A percentile compares a stretch with the other conserved stretches of the same genome.
Evolutionary conservation across 768 basidiomycete species (phyloP).

Genomic region (Tricholoma furcatifolium): DNA sequence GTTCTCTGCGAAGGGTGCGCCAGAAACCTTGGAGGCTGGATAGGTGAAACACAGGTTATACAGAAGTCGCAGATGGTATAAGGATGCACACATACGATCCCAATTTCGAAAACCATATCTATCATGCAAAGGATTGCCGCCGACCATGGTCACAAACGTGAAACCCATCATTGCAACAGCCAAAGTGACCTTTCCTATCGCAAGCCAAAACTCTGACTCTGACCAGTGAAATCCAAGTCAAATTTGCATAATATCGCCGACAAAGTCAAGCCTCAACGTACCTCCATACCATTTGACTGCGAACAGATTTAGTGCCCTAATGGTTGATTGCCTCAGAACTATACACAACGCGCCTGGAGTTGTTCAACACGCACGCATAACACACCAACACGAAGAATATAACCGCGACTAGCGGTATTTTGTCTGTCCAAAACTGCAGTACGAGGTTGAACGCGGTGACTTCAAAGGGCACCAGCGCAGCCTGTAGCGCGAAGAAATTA

Average conservation of each 20-base stretch:
- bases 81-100: constrained; percentile 35
- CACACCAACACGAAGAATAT: constrained; percentile 40
- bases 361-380: constrained; percentile 34
- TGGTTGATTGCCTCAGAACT: constrained; percentile 1
- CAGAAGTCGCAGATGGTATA: not conserved
- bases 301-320: constrained; percentile 44
- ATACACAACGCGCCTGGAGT: not conserved
- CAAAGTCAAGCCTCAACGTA: constrained; percentile 14
- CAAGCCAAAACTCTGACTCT: constrained; percentile 60
- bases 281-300: constrained; percentile 52
- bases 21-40: constrained; percentile 41
- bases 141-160: constrained; percentile 61
- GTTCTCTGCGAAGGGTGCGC: constrained; percentile 58
- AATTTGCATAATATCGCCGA: not conserved
- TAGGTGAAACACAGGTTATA: not conserved
- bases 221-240: not conserved
- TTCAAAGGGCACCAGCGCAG: constrained; percentile 45
- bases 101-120: constrained; percentile 55
- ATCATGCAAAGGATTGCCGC: constrained; percentile 55
- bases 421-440: constrained; percentile 52
- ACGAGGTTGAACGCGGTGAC: constrained; percentile 55
- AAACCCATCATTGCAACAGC: constrained; percentile 48
- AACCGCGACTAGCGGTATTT: constrained; percentile 44
- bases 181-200: constrained; percentile 49
- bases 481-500: constrained; percentile 58